Conservation (phyloP, 1,284 basidiomycete species). For the Heimioporus punctisporus region DNA sequence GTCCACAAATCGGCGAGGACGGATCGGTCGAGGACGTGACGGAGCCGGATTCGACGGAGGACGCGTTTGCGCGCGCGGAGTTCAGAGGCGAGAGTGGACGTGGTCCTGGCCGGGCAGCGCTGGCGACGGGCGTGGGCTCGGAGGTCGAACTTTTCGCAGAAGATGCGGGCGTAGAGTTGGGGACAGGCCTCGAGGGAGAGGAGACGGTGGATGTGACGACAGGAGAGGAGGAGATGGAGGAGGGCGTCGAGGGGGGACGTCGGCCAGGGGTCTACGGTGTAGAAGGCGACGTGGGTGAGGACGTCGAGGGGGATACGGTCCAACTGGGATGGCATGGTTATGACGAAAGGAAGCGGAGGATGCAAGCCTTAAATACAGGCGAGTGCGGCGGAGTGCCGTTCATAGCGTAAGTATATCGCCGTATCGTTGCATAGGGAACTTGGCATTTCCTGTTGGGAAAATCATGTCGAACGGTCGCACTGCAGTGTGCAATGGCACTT, state of each 20-base stretch:
- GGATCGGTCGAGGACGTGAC: slow-evolving; percentile 31
- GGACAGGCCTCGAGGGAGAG: slow-evolving; percentile 49
- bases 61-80: slow-evolving; percentile 44
- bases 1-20: slow-evolving; percentile 50
- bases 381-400: slow-evolving; percentile 33
- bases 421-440: slow-evolving; percentile 36
- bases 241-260: slow-evolving; percentile 41
- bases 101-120: slow-evolving; percentile 30
- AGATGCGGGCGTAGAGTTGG: slow-evolving; percentile 65
- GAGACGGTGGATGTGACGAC: slow-evolving; percentile 42
- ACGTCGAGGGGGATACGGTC: slow-evolving; percentile 51
- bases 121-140: slow-evolving; percentile 39
- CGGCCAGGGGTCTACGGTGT: slow-evolving; percentile 38
- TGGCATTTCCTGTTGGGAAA: slow-evolving; percentile 39
- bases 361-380: slow-evolving; percentile 28
- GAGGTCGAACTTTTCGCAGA: slow-evolving; percentile 56
- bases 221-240: slow-evolving; percentile 44
- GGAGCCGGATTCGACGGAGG: slow-evolving; percentile 44
- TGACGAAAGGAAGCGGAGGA: slow-evolving; percentile 14
- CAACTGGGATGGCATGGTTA: slow-evolving; percentile 43
- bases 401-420: slow-evolving; percentile 38
- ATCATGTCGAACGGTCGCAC: slow-evolving; percentile 33
- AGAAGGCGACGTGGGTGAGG: slow-evolving; percentile 52
- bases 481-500: slow-evolving; percentile 33
- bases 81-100: slow-evolving; percentile 49